Base-by-base conservation (phyloP, 2,329 filamentous ascomycete species). In the Xylaria sp. region DNA sequence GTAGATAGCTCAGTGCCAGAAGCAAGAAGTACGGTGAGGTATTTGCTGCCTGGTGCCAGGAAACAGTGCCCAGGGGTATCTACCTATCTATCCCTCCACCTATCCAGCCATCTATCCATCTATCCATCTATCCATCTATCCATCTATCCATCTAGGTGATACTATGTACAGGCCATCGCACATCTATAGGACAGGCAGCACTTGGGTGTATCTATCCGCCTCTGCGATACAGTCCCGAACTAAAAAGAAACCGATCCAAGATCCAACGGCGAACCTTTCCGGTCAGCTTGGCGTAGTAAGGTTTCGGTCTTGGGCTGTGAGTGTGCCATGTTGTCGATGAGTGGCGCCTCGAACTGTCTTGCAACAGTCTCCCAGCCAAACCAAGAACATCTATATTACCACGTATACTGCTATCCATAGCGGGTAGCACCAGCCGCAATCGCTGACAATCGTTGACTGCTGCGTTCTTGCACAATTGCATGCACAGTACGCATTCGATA, bases 401-500 rank as follows among this genome's bases (percentile, higher is more conserved):
- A 18, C 16, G 18, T 18, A 18, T 42, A 42, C 40, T 42, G 10
- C 32, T 10, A 35, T 35, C 8, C 32, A 18, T 44, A 44, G 40
- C 13, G 40, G 27, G n/a, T 9, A 37, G 23, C 23, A 32, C 44
- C 32, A 60, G 25, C 48, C 55, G 35, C 40, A 47, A 47, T 40
- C n/a, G 29, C 60, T 32, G 50, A 35, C 40, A 47, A 47, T 40
- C n/a, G 23, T 60, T 40, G 50, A 35, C 5, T 40, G 10, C 23
- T 37, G 21, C n/a, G 25, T 29, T 27, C 50, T 44, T 37, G 35
- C 32, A n/a, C 55, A 2, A 47, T 40, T 32, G 53, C 12, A 60
- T 44, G 18, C 61, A 68, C 61, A 51, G 66, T 68, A 65, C 42
- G 25, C 25, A 53, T 40, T 29, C 16, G 8, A n/a, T 18, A 13